Evolutionary conservation across 768 basidiomycete species (phyloP), one percentile per base, ranked within the genome.

Genomic region (Myochromella boudieri): DNA sequence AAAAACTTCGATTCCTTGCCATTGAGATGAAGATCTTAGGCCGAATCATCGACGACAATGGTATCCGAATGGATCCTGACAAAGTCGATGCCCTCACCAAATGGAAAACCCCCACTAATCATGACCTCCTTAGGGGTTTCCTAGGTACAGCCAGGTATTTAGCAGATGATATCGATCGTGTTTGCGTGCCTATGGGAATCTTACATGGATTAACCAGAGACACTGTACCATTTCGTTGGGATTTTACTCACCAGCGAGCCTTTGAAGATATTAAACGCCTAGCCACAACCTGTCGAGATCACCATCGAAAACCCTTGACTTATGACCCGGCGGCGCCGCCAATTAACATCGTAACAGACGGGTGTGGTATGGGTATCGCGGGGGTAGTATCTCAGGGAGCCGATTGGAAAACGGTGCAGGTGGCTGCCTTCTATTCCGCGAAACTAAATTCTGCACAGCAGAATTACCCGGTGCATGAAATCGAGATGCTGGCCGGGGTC

Each of bases 241-340:
- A 37, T 4, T 41, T 28, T 28, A 48, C 40, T 29, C 38, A 48
- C 27, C 46, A 48, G 15, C 39, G 31, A n/a, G 28, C 37, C 9
- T 41, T 38, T 15, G 15, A 38, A 20, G 49, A 47, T 14, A 18
- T 42, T 14, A 36, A 48, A 17, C 21, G 17, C 9, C 9, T 44
- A 8, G 36, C 33, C 3, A 11, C 31, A 14, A 11, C 17, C 4
- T n/a, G 29, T 11, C 28, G 42, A 1, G 41, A 51, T 31, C 44
- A 43, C 22, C 41, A 43, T 21, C 24, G 31, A 11, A 20, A 21
- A 4, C 41, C 41, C 2, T 11, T 48, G 15, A 24, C 31, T 6
- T 48, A 48, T 34, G 18, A 21, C 1, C 11, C 29, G 3, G 20
- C 20, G 18, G 28, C 38, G 12, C 14, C 3, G 1, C 46, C 39